Evolutionary conservation across 139 green algal genomes (phyloP).

Genomic region (Diplosphaera chodatii): DNA sequence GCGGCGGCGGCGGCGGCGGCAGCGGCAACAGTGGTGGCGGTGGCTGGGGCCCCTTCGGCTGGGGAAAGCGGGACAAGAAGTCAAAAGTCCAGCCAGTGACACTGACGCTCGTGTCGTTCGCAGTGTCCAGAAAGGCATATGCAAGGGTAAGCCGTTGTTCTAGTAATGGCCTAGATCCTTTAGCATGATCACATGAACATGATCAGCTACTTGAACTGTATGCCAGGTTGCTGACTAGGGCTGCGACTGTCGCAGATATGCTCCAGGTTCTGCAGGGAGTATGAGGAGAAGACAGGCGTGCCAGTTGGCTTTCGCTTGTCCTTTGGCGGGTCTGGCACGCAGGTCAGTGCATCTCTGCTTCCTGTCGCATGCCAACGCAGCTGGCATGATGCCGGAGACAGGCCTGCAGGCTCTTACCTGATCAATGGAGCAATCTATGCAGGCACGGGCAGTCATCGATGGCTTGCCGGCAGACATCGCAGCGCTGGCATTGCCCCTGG

Average conservation of each 20-base stretch:
- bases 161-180: too few relatives aligned
- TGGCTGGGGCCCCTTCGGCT: neutral
- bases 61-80: neutral
- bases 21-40: neutral
- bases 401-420: too few relatives aligned
- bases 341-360: constrained; percentile 23
- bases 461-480: constrained; percentile 49
- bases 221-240: too few relatives aligned
- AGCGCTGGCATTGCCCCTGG: constrained; percentile 70
- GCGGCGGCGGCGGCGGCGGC: too few relatives aligned
- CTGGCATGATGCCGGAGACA: too few relatives aligned
- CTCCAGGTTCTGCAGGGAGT: constrained; percentile 52
- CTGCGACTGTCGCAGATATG: too few relatives aligned
- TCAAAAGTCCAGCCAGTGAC: constrained; percentile 8
- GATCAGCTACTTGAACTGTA: too few relatives aligned
- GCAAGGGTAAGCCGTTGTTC: constrained; percentile 18
- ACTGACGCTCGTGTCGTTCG: constrained; percentile 74
- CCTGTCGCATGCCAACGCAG: too few relatives aligned
- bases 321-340: constrained; percentile 70
- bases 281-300: constrained; percentile 40
- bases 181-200: too few relatives aligned
- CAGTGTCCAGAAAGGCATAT: constrained; percentile 63
- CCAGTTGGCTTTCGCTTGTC: constrained; percentile 66
- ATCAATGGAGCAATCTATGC: too few relatives aligned
- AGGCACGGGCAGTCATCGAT: constrained; percentile 73